Percentiles rank a stretch among this genome's conserved stretches.
phyloP scores from a whole-genome alignment of 345 rosid species.

The Aurinia saxatilis region DNA sequence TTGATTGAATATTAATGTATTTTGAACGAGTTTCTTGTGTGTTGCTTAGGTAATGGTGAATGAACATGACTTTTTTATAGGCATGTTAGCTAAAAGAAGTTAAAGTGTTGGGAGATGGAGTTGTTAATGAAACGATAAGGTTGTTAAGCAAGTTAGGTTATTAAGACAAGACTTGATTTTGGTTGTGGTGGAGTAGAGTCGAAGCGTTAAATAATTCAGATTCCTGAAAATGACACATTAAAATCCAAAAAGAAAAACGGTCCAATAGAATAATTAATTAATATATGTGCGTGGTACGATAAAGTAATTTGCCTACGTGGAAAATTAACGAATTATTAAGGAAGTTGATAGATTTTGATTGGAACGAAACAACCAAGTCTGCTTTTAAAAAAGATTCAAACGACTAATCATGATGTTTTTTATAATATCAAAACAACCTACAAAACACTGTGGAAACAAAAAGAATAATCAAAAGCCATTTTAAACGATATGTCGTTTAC shows the following conservation, averaged over 20 bases:
- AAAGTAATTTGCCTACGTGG: not conserved
- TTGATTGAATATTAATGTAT: not conserved
- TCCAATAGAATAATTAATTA: not conserved
- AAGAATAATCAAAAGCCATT: not conserved
- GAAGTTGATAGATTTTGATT: constrained; percentile 6
- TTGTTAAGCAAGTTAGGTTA: constrained; percentile 65
- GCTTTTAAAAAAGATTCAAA: not conserved
- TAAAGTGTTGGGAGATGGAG: constrained; percentile 27
- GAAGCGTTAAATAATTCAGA: constrained; percentile 24
- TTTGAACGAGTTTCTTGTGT: not conserved
- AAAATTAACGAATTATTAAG: not conserved
- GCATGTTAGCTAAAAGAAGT: not conserved
- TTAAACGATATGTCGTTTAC: too few species aligned
- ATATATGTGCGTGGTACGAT: not conserved
- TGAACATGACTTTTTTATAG: constrained; percentile 16
- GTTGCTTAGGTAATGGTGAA: not conserved
- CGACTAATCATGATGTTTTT: not conserved
- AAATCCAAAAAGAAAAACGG: not conserved
- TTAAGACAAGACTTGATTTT: constrained; percentile 25
- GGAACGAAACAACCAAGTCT: not conserved
- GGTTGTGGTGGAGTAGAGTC: constrained; percentile 37
- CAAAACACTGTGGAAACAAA: not conserved
- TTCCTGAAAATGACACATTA: constrained; percentile 13
- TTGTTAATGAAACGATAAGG: constrained; percentile 32
- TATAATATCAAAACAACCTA: not conserved